Percentiles rank a stretch among this genome's conserved stretches.
phyloP scores from a whole-genome alignment of 768 basidiomycete species.

The Arthromyces matolae region DNA sequence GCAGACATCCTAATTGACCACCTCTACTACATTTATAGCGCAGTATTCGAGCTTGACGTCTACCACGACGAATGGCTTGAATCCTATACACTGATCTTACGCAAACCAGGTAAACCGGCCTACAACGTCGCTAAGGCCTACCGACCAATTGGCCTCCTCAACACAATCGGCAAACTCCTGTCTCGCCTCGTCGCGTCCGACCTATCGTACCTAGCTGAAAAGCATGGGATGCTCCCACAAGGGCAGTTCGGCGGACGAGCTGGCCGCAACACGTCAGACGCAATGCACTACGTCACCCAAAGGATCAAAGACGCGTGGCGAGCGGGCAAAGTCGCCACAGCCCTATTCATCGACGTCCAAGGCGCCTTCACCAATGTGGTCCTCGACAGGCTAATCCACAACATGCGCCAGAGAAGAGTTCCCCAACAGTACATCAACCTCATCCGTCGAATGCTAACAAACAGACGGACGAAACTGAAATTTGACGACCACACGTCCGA shows the following conservation, averaged over 20 bases:
- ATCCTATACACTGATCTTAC: slow-evolving; percentile 24
- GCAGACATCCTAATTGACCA: slow-evolving; percentile 4
- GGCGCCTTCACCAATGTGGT: slow-evolving; percentile 41
- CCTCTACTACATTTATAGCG: slow-evolving; percentile 20
- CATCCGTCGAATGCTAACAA: background rate
- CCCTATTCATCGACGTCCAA: slow-evolving; percentile 40
- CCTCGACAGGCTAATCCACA: slow-evolving; percentile 26
- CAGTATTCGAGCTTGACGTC: slow-evolving; percentile 22
- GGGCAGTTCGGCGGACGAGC: slow-evolving; percentile 38
- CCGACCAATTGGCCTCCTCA: slow-evolving; percentile 33
- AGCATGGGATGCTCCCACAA: too few relatives aligned
- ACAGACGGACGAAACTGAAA: background rate
- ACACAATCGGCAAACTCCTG: too few relatives aligned
- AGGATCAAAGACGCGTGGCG: slow-evolving; percentile 28
- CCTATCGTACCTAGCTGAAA: slow-evolving; percentile 8
- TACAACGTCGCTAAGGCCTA: slow-evolving; percentile 36
- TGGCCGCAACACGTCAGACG: slow-evolving; percentile 34
- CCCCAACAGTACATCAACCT: background rate
- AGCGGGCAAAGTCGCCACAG: slow-evolving; percentile 26
- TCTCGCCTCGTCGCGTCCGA: too few relatives aligned
- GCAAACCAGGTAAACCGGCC: slow-evolving; percentile 33
- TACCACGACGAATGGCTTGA: slow-evolving; percentile 27
- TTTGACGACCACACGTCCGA: slow-evolving; percentile 24
- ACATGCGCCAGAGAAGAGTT: slow-evolving; percentile 19
- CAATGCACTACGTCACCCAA: slow-evolving; percentile 23